These are phyloP conservation scores for Lotmaria passim DNA, from an alignment of 208 protist species.

Conservation along the genomic window DNA sequence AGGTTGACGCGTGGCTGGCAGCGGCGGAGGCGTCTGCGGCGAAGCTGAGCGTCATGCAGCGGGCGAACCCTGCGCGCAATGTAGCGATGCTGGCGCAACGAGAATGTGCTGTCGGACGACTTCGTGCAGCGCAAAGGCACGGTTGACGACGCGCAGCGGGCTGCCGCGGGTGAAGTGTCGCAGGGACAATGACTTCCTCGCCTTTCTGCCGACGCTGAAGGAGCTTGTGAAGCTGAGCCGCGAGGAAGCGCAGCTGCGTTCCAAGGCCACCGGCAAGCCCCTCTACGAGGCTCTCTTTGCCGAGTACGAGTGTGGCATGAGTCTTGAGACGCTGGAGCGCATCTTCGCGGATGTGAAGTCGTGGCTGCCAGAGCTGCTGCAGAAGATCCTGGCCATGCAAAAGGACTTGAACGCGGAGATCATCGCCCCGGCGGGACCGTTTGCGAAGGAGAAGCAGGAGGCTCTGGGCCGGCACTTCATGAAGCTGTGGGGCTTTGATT, in stretches of 20 bases:
- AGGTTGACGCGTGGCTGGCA: slow-evolving; percentile 33
- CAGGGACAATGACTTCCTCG: slow-evolving; percentile 51
- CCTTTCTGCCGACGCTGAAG: slow-evolving; percentile 59
- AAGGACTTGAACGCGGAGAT: slow-evolving; percentile 24
- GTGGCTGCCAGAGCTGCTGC: slow-evolving; percentile 66
- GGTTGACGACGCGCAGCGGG: slow-evolving; percentile 37
- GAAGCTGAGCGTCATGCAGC: slow-evolving; percentile 41
- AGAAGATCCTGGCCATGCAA: slow-evolving; percentile 45
- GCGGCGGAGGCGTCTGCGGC: slow-evolving; percentile 29
- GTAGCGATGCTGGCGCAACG: slow-evolving; percentile 22
- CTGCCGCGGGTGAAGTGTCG: slow-evolving; percentile 47
- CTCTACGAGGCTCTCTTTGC: slow-evolving; percentile 72
- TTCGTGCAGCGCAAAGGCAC: slow-evolving; percentile 48
- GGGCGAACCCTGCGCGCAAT: slow-evolving; percentile 74
- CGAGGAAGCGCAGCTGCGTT: slow-evolving; percentile 48
- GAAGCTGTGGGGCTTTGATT: slow-evolving; percentile 73
- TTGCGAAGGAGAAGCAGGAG: slow-evolving; percentile 49
- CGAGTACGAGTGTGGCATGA: slow-evolving; percentile 73
- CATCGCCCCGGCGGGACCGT: slow-evolving; percentile 21
- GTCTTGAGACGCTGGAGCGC: slow-evolving; percentile 43
- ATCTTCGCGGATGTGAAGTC: slow-evolving; percentile 65
- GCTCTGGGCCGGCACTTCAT: slow-evolving; percentile 40
- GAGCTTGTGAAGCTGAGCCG: slow-evolving; percentile 49
- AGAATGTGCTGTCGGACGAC: slow-evolving; percentile 36
- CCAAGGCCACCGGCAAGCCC: not conserved